A percentile compares a stretch with the other conserved stretches of the same genome.
Conservation (phyloP, 306 rosid genomes). For the Styphnolobium japonicum region DNA sequence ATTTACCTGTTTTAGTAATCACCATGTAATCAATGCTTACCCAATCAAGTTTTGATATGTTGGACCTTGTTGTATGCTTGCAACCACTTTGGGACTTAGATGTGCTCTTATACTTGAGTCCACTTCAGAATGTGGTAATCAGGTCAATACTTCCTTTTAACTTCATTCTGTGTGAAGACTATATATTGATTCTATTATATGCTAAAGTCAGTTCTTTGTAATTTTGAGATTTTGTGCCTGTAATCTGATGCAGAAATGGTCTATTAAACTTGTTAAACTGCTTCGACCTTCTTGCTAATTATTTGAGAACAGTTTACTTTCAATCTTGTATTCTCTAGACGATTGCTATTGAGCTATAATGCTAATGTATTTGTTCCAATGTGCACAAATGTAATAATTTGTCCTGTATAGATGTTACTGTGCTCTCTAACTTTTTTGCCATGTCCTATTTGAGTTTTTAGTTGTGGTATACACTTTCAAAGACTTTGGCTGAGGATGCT, state of each 20-base stretch:
- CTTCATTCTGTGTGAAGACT: neutral
- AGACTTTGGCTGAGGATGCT: constrained; percentile 86
- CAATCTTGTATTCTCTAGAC: neutral
- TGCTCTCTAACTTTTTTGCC: neutral
- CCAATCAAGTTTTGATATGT: neutral
- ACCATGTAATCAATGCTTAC: neutral
- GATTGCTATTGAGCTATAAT: neutral
- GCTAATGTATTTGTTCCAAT: neutral
- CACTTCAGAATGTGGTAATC: neutral
- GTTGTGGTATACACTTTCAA: constrained; percentile 76
- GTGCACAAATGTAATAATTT: neutral
- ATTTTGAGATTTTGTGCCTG: neutral
- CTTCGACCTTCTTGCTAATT: neutral
- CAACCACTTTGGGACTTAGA: neutral
- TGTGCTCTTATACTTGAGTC: neutral
- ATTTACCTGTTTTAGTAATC: neutral
- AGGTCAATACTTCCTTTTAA: neutral
- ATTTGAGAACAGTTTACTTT: neutral
- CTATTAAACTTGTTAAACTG: constrained; percentile 4
- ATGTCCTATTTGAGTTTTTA: constrained; percentile 27
- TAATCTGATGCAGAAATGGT: neutral
- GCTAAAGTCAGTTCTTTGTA: neutral
- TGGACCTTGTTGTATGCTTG: neutral
- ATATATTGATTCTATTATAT: neutral
- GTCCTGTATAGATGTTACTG: neutral